Conservation (phyloP, 192 early-diverging fungal genomes). For the Coemansia sp. region DNA sequence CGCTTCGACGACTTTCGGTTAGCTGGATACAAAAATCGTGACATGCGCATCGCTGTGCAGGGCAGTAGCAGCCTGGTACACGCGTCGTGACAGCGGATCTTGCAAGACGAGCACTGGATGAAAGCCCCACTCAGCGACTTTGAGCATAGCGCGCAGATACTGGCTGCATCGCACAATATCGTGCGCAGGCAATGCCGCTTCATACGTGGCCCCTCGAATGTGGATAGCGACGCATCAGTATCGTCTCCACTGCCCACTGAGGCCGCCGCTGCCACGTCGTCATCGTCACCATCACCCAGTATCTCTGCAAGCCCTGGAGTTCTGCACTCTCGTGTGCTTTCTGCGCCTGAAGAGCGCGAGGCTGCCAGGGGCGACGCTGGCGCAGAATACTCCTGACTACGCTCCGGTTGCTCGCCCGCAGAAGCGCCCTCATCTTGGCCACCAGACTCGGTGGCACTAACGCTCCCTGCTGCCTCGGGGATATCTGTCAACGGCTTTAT, state of each 20-base stretch:
- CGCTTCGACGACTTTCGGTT: constrained; percentile 53
- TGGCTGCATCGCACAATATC: constrained; percentile 37
- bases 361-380: not conserved
- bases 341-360: not conserved
- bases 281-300: not conserved
- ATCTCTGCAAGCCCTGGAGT: not conserved
- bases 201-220: constrained; percentile 48
- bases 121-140: constrained; percentile 39
- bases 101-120: constrained; percentile 51
- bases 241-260: constrained; percentile 30
- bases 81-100: constrained; percentile 51
- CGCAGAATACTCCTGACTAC: not conserved
- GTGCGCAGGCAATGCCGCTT: constrained; percentile 51
- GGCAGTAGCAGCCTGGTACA: constrained; percentile 31
- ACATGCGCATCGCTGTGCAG: constrained; percentile 53
- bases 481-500: constrained; percentile 22
- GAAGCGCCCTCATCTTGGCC: not conserved
- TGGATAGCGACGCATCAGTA: constrained; percentile 47
- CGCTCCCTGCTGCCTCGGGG: constrained; percentile 2
- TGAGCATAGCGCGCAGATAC: constrained; percentile 36
- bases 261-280: not conserved
- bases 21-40: constrained; percentile 47
- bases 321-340: not conserved
- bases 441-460: not conserved
- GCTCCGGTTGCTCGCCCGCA: not conserved